Conservation (phyloP, 192 early-diverging fungal genomes). For the Umbelopsis sp. region DNA sequence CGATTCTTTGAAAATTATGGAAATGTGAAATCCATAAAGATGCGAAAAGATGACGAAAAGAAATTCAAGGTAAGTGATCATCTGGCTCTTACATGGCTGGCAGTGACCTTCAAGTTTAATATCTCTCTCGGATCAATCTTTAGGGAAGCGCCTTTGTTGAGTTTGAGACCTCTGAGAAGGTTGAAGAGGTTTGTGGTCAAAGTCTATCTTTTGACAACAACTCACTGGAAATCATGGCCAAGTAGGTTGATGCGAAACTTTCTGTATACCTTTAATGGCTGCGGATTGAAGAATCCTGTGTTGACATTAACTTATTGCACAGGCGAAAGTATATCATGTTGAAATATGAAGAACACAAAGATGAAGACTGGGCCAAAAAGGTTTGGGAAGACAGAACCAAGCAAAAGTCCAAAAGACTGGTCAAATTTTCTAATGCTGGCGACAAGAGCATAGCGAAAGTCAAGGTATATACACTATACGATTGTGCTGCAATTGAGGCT, state of each 20-base stretch:
- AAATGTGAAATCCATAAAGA: slow-evolving; percentile 20
- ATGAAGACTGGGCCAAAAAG: background rate
- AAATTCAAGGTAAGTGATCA: slow-evolving; percentile 25
- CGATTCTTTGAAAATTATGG: slow-evolving; percentile 26
- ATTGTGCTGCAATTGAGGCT: background rate
- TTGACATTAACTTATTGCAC: background rate
- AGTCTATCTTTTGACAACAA: background rate
- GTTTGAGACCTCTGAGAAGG: slow-evolving; percentile 22
- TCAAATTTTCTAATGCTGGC: slow-evolving; percentile 25
- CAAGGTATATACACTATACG: slow-evolving; percentile 15
- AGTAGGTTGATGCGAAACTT: slow-evolving; percentile 4
- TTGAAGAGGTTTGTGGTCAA: background rate
- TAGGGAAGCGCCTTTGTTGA: slow-evolving; percentile 39
- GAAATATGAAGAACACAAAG: slow-evolving; percentile 28
- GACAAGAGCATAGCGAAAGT: slow-evolving; percentile 11
- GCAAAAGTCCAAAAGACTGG: background rate
- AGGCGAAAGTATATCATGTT: slow-evolving; percentile 30
- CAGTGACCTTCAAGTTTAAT: background rate
- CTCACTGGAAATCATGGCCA: slow-evolving; percentile 16
- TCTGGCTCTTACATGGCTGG: too few species aligned
- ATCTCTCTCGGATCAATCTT: background rate
- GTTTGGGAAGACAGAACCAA: background rate
- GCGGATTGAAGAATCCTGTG: background rate
- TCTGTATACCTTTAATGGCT: background rate
- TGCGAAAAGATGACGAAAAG: slow-evolving; percentile 28